phyloP scores from a whole-genome alignment of 441 rosid species.

The Monsonia emarginata region DNA sequence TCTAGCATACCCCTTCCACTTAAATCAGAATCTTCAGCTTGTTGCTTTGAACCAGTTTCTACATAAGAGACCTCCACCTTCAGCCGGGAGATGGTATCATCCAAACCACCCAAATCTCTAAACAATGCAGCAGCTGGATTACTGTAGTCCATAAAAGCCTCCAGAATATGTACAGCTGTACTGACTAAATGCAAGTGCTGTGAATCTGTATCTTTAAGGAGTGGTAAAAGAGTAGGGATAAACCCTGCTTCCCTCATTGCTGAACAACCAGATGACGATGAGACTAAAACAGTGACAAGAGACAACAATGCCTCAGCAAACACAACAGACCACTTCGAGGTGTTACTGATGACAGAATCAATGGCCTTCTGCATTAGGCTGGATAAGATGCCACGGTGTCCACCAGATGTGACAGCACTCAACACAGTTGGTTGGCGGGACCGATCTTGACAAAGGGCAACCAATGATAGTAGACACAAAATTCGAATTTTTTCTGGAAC shows the following conservation, averaged over 20 bases:
- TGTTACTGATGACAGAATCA: slow-evolving; percentile 59
- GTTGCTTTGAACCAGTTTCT: slow-evolving; percentile 49
- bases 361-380: slow-evolving; percentile 87
- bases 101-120: slow-evolving; percentile 95
- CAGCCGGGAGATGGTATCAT: slow-evolving; percentile 78
- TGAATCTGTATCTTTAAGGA: slow-evolving; percentile 83
- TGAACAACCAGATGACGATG: slow-evolving; percentile 86
- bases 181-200: slow-evolving; percentile 89
- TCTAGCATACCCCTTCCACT: slow-evolving; percentile 32
- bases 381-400: slow-evolving; percentile 81
- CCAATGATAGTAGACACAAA: slow-evolving; percentile 67
- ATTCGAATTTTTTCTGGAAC: slow-evolving; percentile 83
- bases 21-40: slow-evolving; percentile 41
- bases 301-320: slow-evolving; percentile 91
- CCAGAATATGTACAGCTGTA: slow-evolving; percentile 78
- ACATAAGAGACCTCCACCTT: slow-evolving; percentile 67
- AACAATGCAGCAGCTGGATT: slow-evolving; percentile 87
- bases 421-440: slow-evolving; percentile 74
- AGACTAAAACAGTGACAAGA: slow-evolving; percentile 81
- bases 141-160: slow-evolving; percentile 92
- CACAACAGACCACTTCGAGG: slow-evolving; percentile 70
- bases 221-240: slow-evolving; percentile 85
- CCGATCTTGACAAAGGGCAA: slow-evolving; percentile 86
- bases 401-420: slow-evolving; percentile 85
- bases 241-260: slow-evolving; percentile 97